These are phyloP conservation scores for Pestalotiopsis sp. DNA, from an alignment of 2,329 filamentous ascomycete species.

Conservation along the genomic window DNA sequence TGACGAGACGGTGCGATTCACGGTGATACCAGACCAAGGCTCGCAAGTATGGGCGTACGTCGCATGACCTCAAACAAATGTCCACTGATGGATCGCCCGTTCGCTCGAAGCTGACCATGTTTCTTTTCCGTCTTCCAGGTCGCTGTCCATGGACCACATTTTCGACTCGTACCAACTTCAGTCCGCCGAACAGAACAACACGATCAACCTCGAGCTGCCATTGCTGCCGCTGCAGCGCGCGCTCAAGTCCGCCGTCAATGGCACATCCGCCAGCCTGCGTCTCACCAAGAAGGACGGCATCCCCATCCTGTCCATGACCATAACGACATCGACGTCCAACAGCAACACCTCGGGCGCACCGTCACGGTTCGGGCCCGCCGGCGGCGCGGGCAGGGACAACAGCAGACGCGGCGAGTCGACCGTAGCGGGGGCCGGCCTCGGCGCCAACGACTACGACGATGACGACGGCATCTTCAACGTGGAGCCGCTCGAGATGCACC, in stretches of 20 bases:
- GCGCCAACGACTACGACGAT: conserved; percentile 37
- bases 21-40: conserved; percentile 90
- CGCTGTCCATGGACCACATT: conserved; percentile 75
- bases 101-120: not conserved
- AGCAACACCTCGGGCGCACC: conserved; percentile 45
- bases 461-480: conserved; percentile 50
- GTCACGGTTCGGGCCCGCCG: conserved; percentile 29
- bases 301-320: conserved; percentile 86
- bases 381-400: conserved; percentile 11
- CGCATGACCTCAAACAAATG: not conserved
- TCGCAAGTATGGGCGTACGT: conserved; percentile 95
- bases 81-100: not conserved
- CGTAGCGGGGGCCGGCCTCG: not conserved
- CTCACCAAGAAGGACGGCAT: conserved; percentile 91
- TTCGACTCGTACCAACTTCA: conserved; percentile 86
- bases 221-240: conserved; percentile 86
- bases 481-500: conserved; percentile 57
- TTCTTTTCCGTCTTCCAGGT: no score
- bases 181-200: conserved; percentile 79
- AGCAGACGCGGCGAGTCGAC: not conserved
- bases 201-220: conserved; percentile 95
- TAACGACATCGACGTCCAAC: conserved; percentile 72
- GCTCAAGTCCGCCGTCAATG: conserved; percentile 84
- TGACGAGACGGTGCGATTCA: conserved; percentile 87
- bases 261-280: conserved; percentile 79